Evolutionary conservation across 192 early-diverging fungal genomes (phyloP).

Genomic region (Linnemannia elongata): DNA sequence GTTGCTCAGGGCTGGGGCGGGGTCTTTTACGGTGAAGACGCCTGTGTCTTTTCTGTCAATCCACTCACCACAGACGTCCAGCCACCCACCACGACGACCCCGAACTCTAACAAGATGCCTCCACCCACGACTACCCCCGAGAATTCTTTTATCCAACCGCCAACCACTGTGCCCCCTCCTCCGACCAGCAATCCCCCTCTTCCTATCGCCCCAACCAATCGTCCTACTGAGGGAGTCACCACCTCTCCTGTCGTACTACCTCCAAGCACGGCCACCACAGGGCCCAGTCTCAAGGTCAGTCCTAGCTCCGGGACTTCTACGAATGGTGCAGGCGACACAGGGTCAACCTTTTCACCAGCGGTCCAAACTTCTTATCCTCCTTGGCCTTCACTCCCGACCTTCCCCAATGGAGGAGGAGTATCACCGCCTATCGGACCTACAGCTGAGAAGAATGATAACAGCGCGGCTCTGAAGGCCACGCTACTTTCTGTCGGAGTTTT

Average conservation of each 20-base stretch:
- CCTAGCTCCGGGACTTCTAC: not conserved
- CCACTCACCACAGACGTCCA: not conserved
- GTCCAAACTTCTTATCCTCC: not conserved
- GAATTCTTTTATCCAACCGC: not conserved
- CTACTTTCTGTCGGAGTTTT: constrained; percentile 10
- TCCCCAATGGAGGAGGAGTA: not conserved
- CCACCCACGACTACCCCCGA: not conserved
- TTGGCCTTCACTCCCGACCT: not conserved
- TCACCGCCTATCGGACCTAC: not conserved
- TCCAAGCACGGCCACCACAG: not conserved
- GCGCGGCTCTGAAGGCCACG: constrained; percentile 7
- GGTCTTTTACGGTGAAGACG: not conserved
- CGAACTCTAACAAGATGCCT: not conserved
- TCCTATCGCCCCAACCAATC: not conserved
- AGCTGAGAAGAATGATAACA: not conserved
- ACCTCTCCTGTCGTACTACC: not conserved
- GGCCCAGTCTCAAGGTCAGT: not conserved
- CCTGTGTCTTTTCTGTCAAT: constrained; percentile 24
- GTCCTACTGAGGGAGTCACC: not conserved
- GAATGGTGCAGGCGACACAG: not conserved
- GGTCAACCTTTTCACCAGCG: not conserved
- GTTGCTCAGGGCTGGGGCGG: not conserved
- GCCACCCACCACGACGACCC: not conserved
- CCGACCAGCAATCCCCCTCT: too few relatives aligned
- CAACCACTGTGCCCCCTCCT: not conserved